Evolutionary conservation across 2,329 filamentous ascomycete species (phyloP), one percentile per base, ranked within the genome.

Genomic region (Xylaria sp.): DNA sequence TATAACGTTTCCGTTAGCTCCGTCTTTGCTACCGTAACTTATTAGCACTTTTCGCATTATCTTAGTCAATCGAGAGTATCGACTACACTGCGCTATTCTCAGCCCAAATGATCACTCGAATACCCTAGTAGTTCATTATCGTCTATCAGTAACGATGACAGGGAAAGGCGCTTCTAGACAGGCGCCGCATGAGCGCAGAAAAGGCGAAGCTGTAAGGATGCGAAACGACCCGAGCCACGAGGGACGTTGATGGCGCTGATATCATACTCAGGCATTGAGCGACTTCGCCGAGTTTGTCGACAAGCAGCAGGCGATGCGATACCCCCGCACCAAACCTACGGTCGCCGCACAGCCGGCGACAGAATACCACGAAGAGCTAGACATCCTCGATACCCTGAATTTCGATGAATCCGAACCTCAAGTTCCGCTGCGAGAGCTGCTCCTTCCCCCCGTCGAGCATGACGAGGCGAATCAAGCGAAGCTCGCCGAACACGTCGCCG

Each of bases 261-360:
- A 65, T 42, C 42, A 47, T 53, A 30, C 56, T 0, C 58, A 87
- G 86, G 94, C 95, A 12, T 86, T 99, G 64, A 96, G 92, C 83
- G 96, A 98, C 75, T 99, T 99, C 79, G 94, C 94, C 80, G 96
- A 99, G 77, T 98, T 98, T 77, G 96, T 98, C 72, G 94, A 98
- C 80, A 92, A 94, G 79, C 94, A 98, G 79, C 96, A 98, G 80
- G 90, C 90, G 14, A 81, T 90, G 58, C 90, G 92, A 65, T 90
- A 89, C 74, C 87, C 87, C 1, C 78, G 77, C 51, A 76, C 82
- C 42, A 80, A 78, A 62, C 73, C 77, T 39, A 58, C 74, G 17
- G 64, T 75, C 2, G 60, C 72, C 65, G 76, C 63, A 3, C 61
- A 65, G 30, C 67, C 64, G 17, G 74, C 45, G 70, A 79, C 42